These are phyloP conservation scores for Microdochium trichocladiopsis DNA, from an alignment of 2,329 filamentous ascomycete genomes.

Conservation along the genomic window DNA sequence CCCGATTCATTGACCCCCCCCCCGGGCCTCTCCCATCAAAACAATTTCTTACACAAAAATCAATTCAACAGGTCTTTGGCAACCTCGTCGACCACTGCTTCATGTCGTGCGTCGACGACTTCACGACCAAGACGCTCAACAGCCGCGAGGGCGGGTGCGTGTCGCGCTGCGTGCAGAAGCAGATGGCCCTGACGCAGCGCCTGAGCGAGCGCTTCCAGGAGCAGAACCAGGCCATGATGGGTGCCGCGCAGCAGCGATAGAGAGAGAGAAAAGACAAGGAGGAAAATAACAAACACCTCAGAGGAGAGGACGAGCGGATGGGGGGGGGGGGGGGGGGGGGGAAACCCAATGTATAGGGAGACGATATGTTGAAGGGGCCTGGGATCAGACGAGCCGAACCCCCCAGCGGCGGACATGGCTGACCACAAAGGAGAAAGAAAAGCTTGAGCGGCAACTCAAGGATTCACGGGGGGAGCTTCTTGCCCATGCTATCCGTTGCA, in stretches of 20 bases:
- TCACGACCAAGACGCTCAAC: slow-evolving; percentile 92
- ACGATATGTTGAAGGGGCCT: no score
- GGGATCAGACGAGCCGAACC: no score
- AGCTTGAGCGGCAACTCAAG: no score
- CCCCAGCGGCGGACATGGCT: no score
- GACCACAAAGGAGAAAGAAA: no score
- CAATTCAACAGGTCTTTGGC: slow-evolving; percentile 53
- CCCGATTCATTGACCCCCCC: no score
- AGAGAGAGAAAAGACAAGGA: slow-evolving; percentile 7
- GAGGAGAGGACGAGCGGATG: neutral
- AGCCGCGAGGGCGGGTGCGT: slow-evolving; percentile 87
- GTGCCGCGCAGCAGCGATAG: slow-evolving; percentile 43
- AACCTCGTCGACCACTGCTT: slow-evolving; percentile 85
- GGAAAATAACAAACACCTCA: slow-evolving; percentile 1
- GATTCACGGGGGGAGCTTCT: no score
- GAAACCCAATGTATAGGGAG: neutral
- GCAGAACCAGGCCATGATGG: slow-evolving; percentile 54
- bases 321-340: no score
- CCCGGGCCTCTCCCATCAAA: no score
- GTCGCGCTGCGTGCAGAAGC: slow-evolving; percentile 92
- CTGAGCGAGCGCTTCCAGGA: slow-evolving; percentile 85
- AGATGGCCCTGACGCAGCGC: slow-evolving; percentile 84
- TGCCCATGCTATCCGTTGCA: no score
- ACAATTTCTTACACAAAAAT: no score
- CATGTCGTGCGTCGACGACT: slow-evolving; percentile 94